Evolutionary conservation across 164 flowering plant species (phyloP), one percentile per base, ranked within the genome.

Genomic region (Magnolia officinalis): DNA sequence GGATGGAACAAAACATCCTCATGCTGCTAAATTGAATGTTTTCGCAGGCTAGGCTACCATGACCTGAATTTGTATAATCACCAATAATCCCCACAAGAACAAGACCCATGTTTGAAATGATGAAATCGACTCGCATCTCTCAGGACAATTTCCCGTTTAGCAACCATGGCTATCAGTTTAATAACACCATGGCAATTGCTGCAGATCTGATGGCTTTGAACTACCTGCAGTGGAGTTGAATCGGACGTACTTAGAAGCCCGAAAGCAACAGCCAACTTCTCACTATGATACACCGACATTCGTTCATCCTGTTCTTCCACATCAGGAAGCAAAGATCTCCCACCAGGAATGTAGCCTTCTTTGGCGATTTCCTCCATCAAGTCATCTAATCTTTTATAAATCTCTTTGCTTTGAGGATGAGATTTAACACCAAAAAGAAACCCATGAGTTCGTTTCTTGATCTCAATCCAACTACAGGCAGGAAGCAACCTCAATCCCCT

Each of bases 61-160:
- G 6, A 4, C 45, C 6, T 37, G 45, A 37, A 37, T 37, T 37
- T 37, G 45, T 37, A 37, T 37, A 55, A 76, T 91, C 86, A 95
- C 97, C 95, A 95, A 73, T 93, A 93, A 80, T 91, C 82, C 88
- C 92, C 88, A 81, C 98, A 94, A 64, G 74, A 82, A 70, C 95
- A 92, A 78, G 45, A 77, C 51, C 82, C 83, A 50, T 88, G 82
- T 82, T 82, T 86, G 77, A 94, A 92, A 81, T 86, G 97, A 81
- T 92, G 98, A 83, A 92, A 94, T 80, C 93, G 85, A 79, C 94
- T 88, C 4, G 85, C 90, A 85, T 92, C 96, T 78, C 90, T 89
- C 50, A 91, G 68, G 23, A 90, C 89, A 74, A 91, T 90, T 74
- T 84, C 87, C 24, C 96, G 74, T 67, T 79, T 74, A 26, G 87